Conservation (phyloP, 75 land plant genomes). For the Cunninghamia lanceolata region DNA sequence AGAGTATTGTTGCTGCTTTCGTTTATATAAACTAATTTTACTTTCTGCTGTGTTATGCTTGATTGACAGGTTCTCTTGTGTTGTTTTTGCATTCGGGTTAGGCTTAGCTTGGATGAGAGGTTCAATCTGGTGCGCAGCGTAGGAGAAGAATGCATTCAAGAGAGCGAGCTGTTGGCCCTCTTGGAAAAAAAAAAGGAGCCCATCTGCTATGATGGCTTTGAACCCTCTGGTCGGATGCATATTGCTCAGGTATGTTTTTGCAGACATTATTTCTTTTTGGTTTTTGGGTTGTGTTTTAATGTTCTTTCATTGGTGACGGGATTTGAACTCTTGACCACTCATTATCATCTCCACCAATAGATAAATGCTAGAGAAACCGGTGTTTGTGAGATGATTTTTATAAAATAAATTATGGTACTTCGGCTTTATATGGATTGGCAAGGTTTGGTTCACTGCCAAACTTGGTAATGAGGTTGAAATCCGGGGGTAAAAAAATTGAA, state of each 20-base stretch:
- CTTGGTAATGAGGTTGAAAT: not conserved
- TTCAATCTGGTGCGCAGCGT: slow-evolving; percentile 61
- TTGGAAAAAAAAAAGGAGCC: slow-evolving; percentile 64
- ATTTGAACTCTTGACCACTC: not conserved
- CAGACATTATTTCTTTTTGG: not conserved
- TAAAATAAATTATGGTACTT: not conserved
- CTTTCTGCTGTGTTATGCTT: not conserved
- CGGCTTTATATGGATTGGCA: not conserved
- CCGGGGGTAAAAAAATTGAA: not conserved
- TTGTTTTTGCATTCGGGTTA: not conserved
- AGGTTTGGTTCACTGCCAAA: not conserved
- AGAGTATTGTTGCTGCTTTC: not conserved
- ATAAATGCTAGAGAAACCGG: not conserved
- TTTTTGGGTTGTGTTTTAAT: not conserved
- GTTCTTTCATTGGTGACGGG: not conserved
- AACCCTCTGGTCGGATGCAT: slow-evolving; percentile 96
- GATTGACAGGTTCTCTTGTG: not conserved
- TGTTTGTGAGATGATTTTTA: not conserved
- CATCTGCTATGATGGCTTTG: slow-evolving; percentile 93
- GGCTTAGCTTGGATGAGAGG: slow-evolving; percentile 64
- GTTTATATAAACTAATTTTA: too few relatives aligned
- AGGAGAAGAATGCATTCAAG: slow-evolving; percentile 84
- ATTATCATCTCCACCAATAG: not conserved
- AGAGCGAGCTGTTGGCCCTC: slow-evolving; percentile 72
- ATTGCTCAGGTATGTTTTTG: slow-evolving; percentile 77